Evolutionary conservation across 225 moss, liverwort and hornwort species (phyloP).

Genomic region (Pseudisothecium myosuroides): DNA sequence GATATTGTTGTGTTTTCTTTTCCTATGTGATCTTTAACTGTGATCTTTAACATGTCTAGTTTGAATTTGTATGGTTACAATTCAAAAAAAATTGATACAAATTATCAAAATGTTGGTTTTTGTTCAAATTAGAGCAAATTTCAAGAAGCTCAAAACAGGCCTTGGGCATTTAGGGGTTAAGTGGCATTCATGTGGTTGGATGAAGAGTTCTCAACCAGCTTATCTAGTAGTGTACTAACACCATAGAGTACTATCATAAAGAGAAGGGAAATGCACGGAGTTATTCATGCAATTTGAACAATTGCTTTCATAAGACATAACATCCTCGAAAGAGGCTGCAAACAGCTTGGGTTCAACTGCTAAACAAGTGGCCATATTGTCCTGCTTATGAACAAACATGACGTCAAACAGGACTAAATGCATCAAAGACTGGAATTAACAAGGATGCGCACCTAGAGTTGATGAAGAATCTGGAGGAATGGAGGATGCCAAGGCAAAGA

Average conservation of each 20-base stretch:
- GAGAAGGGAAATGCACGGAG: background rate
- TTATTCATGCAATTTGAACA: background rate
- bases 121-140: no score
- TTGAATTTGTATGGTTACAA: no score
- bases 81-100: no score
- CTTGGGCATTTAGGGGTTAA: no score
- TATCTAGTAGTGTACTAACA: background rate
- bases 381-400: background rate
- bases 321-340: background rate
- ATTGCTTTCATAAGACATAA: background rate
- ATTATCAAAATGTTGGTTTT: no score
- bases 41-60: no score
- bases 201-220: background rate
- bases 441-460: slow-evolving; percentile 26
- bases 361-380: background rate
- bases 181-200: background rate
- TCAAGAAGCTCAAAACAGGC: no score
- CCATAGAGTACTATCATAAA: background rate
- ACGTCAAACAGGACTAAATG: background rate
- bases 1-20: no score
- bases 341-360: background rate
- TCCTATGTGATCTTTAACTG: no score
- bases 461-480: slow-evolving; percentile 62
- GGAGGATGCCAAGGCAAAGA: slow-evolving; percentile 80
- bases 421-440: background rate